These are phyloP conservation scores for Vaccinium darrowii DNA, from an alignment of 148 eudicot species.

Conservation along the genomic window DNA sequence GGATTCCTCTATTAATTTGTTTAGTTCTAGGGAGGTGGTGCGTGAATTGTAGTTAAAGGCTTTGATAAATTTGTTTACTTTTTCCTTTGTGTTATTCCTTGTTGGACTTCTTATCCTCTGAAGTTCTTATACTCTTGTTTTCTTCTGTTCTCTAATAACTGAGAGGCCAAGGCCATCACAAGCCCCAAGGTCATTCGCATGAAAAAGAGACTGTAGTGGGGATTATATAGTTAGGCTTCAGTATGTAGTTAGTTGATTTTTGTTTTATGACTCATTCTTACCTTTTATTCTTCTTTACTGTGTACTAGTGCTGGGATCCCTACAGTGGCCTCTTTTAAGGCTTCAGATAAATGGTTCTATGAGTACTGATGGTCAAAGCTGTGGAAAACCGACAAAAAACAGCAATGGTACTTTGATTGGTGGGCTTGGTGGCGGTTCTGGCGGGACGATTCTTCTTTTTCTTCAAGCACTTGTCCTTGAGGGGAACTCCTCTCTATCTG, in stretches of 20 bases:
- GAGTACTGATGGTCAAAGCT: constrained; percentile 80
- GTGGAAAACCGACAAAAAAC: constrained; percentile 28
- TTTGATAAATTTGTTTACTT: not conserved
- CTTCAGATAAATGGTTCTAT: constrained; percentile 65
- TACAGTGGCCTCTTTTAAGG: constrained; percentile 66
- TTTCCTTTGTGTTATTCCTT: not conserved
- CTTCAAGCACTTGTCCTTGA: constrained; percentile 51
- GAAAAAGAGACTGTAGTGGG: not conserved
- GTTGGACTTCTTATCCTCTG: not conserved
- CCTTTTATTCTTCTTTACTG: not conserved
- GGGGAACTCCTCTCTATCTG: constrained; percentile 63
- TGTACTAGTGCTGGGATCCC: constrained; percentile 66
- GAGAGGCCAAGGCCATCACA: not conserved
- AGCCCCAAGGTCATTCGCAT: not conserved
- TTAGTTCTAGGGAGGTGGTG: not conserved
- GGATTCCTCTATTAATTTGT: not conserved
- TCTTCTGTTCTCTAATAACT: not conserved
- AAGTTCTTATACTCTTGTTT: not conserved
- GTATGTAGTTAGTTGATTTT: not conserved
- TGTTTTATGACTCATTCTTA: not conserved
- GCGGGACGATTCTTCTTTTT: constrained; percentile 83
- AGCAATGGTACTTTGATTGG: constrained; percentile 49
- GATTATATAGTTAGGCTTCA: not conserved
- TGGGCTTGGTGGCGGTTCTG: constrained; percentile 91
- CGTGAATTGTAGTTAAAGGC: not conserved